Evolutionary conservation across 2,329 filamentous ascomycete genomes (phyloP).

Genomic region (Xylariaceae sp.): DNA sequence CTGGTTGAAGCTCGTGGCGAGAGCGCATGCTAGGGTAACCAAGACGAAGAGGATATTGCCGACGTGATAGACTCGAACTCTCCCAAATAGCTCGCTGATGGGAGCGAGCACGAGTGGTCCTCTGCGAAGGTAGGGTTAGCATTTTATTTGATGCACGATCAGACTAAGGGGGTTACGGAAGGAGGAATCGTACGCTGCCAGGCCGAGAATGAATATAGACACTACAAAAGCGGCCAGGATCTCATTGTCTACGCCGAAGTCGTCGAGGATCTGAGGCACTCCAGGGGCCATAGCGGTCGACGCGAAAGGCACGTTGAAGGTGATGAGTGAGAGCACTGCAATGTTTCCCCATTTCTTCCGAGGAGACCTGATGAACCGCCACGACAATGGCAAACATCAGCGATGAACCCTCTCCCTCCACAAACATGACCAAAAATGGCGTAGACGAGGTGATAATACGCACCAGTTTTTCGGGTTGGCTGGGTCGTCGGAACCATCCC

Average conservation of each 20-base stretch:
- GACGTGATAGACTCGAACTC: constrained; percentile 2
- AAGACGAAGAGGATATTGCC: neutral
- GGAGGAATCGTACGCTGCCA: neutral
- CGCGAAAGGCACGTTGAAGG: constrained; percentile 42
- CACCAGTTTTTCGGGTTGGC: constrained; percentile 46
- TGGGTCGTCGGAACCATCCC: constrained; percentile 42
- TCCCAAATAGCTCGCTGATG: constrained; percentile 4
- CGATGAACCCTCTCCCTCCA: no score
- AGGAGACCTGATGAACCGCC: constrained; percentile 19
- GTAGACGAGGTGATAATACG: no score
- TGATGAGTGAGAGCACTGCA: constrained; percentile 40
- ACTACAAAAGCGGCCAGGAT: constrained; percentile 2
- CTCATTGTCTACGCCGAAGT: constrained; percentile 45
- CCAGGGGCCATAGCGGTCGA: constrained; percentile 62
- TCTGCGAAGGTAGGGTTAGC: no score
- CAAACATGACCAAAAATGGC: no score
- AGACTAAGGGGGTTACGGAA: no score
- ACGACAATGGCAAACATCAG: no score
- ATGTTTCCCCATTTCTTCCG: constrained; percentile 32
- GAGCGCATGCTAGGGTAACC: constrained; percentile 1
- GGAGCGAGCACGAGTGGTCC: constrained; percentile 4
- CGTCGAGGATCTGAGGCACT: constrained; percentile 54
- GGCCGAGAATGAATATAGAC: constrained; percentile 4
- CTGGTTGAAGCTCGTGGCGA: neutral
- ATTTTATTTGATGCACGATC: no score